A percentile compares a stretch with the other conserved stretches of the same genome.
Evolutionary conservation across 2,329 filamentous ascomycete species (phyloP).

Genomic region (Pseudogymnoascus sp.): DNA sequence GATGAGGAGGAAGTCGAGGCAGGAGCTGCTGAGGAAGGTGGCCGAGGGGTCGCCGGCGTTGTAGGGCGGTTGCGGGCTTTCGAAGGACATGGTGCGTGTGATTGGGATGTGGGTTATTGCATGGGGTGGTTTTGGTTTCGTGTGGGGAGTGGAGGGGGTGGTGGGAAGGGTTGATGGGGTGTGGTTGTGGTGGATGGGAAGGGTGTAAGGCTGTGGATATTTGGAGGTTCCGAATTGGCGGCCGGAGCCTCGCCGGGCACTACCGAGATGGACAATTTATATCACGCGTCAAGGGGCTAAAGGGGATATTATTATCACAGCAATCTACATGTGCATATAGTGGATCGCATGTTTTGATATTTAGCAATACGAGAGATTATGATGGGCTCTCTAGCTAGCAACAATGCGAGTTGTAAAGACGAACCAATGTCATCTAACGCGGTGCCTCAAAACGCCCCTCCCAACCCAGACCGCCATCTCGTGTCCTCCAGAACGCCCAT

Average conservation of each 20-base stretch:
- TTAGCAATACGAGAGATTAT: background rate
- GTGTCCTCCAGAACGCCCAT: conserved; percentile 2
- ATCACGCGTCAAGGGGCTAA: background rate
- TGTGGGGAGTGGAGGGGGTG: background rate
- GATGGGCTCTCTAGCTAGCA: background rate
- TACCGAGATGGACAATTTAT: conserved; percentile 1
- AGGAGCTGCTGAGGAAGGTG: conserved; percentile 72
- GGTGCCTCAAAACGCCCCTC: background rate
- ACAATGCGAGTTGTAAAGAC: background rate
- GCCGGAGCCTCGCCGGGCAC: background rate
- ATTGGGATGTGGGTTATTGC: background rate
- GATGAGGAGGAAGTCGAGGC: conserved; percentile 89
- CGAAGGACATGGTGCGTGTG: conserved; percentile 57
- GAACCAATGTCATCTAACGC: background rate
- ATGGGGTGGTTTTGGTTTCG: background rate
- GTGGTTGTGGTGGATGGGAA: background rate
- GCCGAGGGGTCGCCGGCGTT: conserved; percentile 67
- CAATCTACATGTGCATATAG: background rate
- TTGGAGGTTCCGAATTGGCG: background rate
- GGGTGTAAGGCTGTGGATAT: conserved; percentile 3
- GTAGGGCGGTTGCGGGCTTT: conserved; percentile 59
- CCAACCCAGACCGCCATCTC: background rate
- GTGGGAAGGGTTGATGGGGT: background rate
- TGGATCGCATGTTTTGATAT: background rate
- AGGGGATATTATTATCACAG: background rate